Evolutionary conservation across 345 rosid genomes (phyloP).

Genomic region (Turritis glabra): DNA sequence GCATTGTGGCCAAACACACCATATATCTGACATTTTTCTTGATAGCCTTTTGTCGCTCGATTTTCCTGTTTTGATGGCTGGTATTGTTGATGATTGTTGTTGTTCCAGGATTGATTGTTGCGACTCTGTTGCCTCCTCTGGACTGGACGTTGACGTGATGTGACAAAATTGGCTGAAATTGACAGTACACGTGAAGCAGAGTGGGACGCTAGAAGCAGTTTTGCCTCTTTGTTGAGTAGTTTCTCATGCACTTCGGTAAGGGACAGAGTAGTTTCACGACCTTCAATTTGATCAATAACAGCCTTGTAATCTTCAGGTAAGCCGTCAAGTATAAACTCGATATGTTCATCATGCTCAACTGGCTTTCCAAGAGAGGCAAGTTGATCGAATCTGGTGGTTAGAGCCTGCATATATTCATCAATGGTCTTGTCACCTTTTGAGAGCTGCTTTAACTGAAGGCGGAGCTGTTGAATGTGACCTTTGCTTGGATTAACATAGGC

Average conservation of each 20-base stretch:
- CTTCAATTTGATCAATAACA: not conserved
- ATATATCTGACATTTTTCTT: too few species aligned
- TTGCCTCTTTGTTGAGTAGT: not conserved
- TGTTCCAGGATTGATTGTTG: too few species aligned
- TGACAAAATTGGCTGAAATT: not conserved
- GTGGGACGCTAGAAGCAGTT: rapidly evolving
- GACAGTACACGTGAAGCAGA: rapidly evolving
- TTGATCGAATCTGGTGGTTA: not conserved
- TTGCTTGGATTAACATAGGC: not conserved
- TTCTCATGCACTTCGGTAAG: not conserved
- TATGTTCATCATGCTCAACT: not conserved
- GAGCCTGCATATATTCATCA: not conserved
- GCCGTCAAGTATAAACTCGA: not conserved
- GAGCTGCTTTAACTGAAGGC: not conserved
- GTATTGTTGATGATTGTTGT: too few species aligned
- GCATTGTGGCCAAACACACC: not conserved
- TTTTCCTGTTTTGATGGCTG: too few species aligned
- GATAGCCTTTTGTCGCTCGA: too few species aligned
- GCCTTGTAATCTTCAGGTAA: not conserved
- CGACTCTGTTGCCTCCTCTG: too few species aligned
- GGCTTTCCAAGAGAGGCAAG: not conserved
- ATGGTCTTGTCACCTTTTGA: not conserved
- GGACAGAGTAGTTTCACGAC: rapidly evolving
- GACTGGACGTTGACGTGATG: rapidly evolving
- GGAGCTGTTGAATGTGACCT: not conserved